Evolutionary conservation across 345 rosid species (phyloP).

Genomic region (Euphorbia tirucalli): DNA sequence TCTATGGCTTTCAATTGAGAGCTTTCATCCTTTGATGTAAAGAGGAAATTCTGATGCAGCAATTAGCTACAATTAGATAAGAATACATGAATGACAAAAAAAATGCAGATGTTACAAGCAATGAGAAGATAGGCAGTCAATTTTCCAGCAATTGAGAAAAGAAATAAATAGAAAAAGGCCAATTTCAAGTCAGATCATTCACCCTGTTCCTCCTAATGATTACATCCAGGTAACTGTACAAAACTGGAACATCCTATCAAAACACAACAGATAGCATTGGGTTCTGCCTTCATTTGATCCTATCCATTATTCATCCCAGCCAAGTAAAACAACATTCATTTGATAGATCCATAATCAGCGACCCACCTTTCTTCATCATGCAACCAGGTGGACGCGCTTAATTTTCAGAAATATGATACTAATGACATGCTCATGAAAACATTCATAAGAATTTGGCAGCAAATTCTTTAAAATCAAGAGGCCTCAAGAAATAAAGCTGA

Average conservation of each 20-base stretch:
- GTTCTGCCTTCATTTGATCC: neutral
- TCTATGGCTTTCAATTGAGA: slow-evolving; percentile 90
- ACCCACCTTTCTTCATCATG: neutral
- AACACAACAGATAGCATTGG: neutral
- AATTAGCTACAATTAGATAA: slow-evolving; percentile 32
- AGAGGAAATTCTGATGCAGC: slow-evolving; percentile 82
- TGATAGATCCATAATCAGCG: neutral
- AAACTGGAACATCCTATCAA: neutral
- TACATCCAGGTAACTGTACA: neutral
- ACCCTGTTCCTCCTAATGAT: neutral
- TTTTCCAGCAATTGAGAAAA: neutral
- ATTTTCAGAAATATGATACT: neutral
- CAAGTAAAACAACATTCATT: neutral
- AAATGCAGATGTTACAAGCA: neutral
- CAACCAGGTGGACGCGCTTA: neutral
- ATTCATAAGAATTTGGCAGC: neutral
- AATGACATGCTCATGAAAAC: neutral
- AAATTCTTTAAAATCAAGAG: neutral
- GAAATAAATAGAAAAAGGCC: neutral
- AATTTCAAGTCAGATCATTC: slow-evolving; percentile 1
- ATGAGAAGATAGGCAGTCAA: neutral
- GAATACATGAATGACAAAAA: slow-evolving; percentile 7
- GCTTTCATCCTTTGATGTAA: slow-evolving; percentile 74
- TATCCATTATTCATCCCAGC: neutral
- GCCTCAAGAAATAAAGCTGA: neutral